These are phyloP conservation scores for Cetraspora pellucida DNA, from an alignment of 192 early-diverging fungal genomes.

Conservation along the genomic window DNA sequence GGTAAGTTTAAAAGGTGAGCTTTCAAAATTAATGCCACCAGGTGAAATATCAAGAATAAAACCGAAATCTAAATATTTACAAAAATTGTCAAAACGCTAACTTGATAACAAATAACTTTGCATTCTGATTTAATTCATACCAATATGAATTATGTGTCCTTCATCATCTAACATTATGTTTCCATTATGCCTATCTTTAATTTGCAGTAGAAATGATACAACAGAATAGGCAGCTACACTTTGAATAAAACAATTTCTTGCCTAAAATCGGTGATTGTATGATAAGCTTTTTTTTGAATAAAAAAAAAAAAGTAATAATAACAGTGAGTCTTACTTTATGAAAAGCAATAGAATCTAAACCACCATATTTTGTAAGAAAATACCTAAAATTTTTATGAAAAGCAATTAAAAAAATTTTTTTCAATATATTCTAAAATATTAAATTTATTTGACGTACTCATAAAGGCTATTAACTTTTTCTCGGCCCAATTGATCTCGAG, in stretches of 20 bases:
- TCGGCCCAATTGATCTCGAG: conserved; percentile 95
- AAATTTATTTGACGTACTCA: conserved; percentile 48
- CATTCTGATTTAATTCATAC: conserved; percentile 40
- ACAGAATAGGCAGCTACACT: conserved; percentile 95
- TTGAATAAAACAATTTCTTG: conserved; percentile 93
- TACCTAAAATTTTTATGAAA: conserved; percentile 49
- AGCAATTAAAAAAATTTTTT: background rate
- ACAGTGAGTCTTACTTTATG: conserved; percentile 53
- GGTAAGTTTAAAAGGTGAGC: conserved; percentile 96
- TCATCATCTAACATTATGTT: conserved; percentile 99
- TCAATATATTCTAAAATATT: background rate
- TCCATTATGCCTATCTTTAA: conserved; percentile 99
- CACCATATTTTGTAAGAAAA: conserved; percentile 90
- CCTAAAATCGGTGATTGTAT: conserved; percentile 46
- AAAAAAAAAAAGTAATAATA: background rate
- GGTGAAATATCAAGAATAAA: conserved; percentile 99
- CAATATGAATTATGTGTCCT: conserved; percentile 97
- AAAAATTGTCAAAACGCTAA: background rate
- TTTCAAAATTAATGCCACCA: conserved; percentile 95
- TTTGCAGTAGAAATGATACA: conserved; percentile 91
- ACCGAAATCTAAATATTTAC: conserved; percentile 78
- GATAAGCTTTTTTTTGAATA: background rate
- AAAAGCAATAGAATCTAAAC: conserved; percentile 85
- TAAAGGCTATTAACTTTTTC: conserved; percentile 98
- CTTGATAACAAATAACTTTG: background rate